Percentiles rank a stretch among this genome's conserved stretches.
These are phyloP conservation scores for Biscogniauxia sp. DNA, from an alignment of 2,329 filamentous ascomycete genomes.

Conservation along the genomic window DNA sequence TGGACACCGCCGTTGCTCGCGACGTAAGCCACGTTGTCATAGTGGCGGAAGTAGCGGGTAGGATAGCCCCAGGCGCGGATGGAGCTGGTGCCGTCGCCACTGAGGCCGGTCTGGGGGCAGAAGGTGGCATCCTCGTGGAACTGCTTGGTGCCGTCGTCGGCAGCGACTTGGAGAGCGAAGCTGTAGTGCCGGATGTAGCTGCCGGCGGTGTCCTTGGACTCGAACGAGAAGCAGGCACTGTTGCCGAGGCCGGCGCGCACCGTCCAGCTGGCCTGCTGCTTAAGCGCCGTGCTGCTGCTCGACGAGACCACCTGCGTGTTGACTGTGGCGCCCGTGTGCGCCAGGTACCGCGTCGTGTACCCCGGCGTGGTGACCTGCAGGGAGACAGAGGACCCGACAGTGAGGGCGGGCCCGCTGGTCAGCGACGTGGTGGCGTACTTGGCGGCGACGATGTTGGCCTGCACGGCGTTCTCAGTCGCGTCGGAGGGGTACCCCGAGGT, in stretches of 20 bases:
- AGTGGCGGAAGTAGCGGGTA: constrained; percentile 58
- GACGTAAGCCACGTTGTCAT: constrained; percentile 36
- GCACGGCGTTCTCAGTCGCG: constrained; percentile 54
- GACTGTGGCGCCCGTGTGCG: constrained; percentile 49
- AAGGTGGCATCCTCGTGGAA: constrained; percentile 64
- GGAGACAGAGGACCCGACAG: constrained; percentile 49
- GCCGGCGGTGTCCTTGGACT: constrained; percentile 56
- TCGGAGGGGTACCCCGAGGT: constrained; percentile 61
- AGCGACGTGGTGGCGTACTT: constrained; percentile 49
- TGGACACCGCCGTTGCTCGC: constrained; percentile 34
- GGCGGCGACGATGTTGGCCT: constrained; percentile 59
- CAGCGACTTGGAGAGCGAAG: constrained; percentile 49
- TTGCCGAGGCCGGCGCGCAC: constrained; percentile 55
- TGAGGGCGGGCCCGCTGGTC: constrained; percentile 46
- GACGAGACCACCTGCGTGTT: constrained; percentile 55
- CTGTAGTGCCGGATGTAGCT: constrained; percentile 57
- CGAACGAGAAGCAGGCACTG: constrained; percentile 58
- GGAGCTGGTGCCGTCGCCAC: constrained; percentile 45
- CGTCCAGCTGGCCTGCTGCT: constrained; percentile 52
- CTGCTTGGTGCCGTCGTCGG: constrained; percentile 53
- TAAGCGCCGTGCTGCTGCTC: constrained; percentile 47
- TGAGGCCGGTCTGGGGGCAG: constrained; percentile 53
- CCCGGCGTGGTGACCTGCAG: constrained; percentile 54
- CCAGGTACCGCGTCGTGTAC: constrained; percentile 53
- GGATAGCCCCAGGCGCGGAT: constrained; percentile 60